These are phyloP conservation scores for Medicago ruthenica DNA, from an alignment of 306 rosid genomes.

Conservation along the genomic window DNA sequence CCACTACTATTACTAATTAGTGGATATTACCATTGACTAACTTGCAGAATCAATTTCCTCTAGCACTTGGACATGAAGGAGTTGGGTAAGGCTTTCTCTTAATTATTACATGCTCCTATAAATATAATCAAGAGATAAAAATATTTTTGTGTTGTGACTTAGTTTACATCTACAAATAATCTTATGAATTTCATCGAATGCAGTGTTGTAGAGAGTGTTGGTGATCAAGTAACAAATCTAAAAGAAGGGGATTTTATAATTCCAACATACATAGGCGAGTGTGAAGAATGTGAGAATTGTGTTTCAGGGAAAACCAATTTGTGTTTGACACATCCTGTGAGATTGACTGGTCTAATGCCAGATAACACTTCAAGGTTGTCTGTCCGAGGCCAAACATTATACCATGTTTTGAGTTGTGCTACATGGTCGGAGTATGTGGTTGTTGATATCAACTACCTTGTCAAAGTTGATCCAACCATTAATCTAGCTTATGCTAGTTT, in stretches of 20 bases:
- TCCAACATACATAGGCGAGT: constrained; percentile 48
- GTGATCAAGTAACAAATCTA: constrained; percentile 38
- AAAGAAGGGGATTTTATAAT: constrained; percentile 43
- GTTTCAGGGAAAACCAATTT: constrained; percentile 43
- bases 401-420: constrained; percentile 39
- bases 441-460: constrained; percentile 32
- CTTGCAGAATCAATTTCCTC: constrained; percentile 54
- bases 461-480: constrained; percentile 45
- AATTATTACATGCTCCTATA: neutral
- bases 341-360: constrained; percentile 38
- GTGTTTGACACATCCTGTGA: constrained; percentile 34
- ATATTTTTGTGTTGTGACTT: neutral
- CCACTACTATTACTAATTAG: neutral
- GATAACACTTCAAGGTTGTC: constrained; percentile 48
- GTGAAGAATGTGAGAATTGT: constrained; percentile 45
- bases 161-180: too few species aligned
- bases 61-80: constrained; percentile 69
- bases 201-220: constrained; percentile 45
- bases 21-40: neutral
- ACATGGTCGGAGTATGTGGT: constrained; percentile 49
- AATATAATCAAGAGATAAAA: too few species aligned
- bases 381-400: constrained; percentile 13
- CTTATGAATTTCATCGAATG: neutral
- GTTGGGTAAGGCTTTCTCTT: constrained; percentile 52
- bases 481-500: constrained; percentile 43